Evolutionary conservation across 2,329 filamentous ascomycete species (phyloP).

Genomic region (Colletotrichum sansevieriae): DNA sequence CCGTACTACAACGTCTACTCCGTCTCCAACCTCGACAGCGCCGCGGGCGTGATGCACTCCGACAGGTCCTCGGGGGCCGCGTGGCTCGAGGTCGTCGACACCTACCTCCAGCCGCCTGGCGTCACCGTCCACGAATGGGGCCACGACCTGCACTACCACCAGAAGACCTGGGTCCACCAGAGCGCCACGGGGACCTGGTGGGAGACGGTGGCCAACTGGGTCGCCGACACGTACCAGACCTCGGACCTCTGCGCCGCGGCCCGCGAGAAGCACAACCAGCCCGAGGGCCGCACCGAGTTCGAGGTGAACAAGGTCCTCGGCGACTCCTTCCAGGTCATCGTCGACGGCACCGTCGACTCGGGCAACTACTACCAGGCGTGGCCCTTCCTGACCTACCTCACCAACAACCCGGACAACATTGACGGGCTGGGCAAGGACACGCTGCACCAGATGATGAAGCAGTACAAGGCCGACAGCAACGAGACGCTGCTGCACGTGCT

Average conservation of each 20-base stretch:
- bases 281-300: constrained; percentile 54
- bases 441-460: constrained; percentile 57
- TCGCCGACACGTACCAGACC: constrained; percentile 62
- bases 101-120: constrained; percentile 53
- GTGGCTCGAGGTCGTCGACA: constrained; percentile 58
- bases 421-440: constrained; percentile 56
- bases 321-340: constrained; percentile 61
- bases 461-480: constrained; percentile 60
- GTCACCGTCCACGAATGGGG: constrained; percentile 65
- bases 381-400: constrained; percentile 63
- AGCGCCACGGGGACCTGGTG: constrained; percentile 62
- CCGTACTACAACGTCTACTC: constrained; percentile 61
- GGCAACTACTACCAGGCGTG: constrained; percentile 67
- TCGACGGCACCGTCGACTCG: constrained; percentile 56
- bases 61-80: constrained; percentile 55
- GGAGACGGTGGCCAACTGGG: constrained; percentile 64
- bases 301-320: constrained; percentile 60
- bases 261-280: constrained; percentile 52
- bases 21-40: constrained; percentile 52
- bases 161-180: constrained; percentile 59
- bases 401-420: constrained; percentile 61
- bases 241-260: constrained; percentile 57
- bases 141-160: constrained; percentile 61
- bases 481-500: constrained; percentile 64
- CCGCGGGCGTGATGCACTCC: constrained; percentile 58